These are phyloP conservation scores for Lentinula aciculospora DNA, from an alignment of 768 basidiomycete species.

Conservation along the genomic window DNA sequence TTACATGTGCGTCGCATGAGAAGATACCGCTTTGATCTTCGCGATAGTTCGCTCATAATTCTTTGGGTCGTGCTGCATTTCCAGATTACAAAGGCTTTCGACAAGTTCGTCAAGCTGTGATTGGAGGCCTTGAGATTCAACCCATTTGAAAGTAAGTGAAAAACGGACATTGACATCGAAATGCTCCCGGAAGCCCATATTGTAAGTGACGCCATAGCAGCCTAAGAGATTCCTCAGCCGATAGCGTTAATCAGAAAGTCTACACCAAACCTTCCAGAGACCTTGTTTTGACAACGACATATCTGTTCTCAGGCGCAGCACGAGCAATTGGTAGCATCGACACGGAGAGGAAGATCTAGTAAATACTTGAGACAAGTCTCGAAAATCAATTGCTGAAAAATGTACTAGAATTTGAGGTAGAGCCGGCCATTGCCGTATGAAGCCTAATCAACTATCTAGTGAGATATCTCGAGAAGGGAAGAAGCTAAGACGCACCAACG, in stretches of 20 bases:
- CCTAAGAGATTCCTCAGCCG: slow-evolving; percentile 23
- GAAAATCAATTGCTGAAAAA: slow-evolving; percentile 5
- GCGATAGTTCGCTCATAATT: slow-evolving; percentile 24
- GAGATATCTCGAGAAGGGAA: background rate
- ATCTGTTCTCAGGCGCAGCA: slow-evolving; percentile 45
- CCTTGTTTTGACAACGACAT: slow-evolving; percentile 52
- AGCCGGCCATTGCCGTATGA: slow-evolving; percentile 62
- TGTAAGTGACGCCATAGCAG: slow-evolving; percentile 57
- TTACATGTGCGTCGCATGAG: slow-evolving; percentile 52
- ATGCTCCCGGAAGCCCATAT: slow-evolving; percentile 58
- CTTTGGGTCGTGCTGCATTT: slow-evolving; percentile 31
- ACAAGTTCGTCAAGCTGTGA: slow-evolving; percentile 39
- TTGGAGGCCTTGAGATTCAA: background rate
- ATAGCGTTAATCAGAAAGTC: background rate
- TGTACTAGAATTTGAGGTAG: slow-evolving; percentile 61
- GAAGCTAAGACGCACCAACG: slow-evolving; percentile 26
- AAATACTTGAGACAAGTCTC: background rate
- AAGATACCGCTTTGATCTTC: slow-evolving; percentile 35
- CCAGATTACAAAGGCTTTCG: slow-evolving; percentile 43
- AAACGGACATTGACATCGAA: slow-evolving; percentile 38
- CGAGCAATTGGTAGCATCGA: slow-evolving; percentile 44
- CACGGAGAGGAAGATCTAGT: slow-evolving; percentile 59
- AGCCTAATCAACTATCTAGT: slow-evolving; percentile 26
- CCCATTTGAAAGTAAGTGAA: background rate
- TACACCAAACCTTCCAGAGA: slow-evolving; percentile 38